Evolutionary conservation across 1,284 basidiomycete genomes (phyloP).

Genomic region (Exobasidium rhododendri): DNA sequence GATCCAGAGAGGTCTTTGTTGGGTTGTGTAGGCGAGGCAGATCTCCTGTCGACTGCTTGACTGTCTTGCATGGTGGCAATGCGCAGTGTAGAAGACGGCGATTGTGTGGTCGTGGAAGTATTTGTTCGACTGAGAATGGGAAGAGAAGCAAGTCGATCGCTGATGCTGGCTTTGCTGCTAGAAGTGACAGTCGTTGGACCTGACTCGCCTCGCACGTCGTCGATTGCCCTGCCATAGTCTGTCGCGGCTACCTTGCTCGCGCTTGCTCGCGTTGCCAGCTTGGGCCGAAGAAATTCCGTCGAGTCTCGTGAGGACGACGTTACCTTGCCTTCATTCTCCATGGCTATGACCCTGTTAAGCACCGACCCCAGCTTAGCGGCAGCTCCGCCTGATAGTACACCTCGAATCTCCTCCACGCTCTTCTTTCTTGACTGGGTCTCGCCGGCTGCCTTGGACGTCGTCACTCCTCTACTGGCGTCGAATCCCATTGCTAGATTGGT

Average conservation of each 20-base stretch:
- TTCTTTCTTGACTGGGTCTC: neutral
- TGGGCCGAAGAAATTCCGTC: neutral
- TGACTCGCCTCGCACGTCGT: neutral
- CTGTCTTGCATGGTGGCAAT: neutral
- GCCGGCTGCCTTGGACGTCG: neutral
- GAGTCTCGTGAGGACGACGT: neutral
- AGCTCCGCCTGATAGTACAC: neutral
- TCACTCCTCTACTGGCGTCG: neutral
- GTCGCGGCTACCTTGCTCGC: neutral
- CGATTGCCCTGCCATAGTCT: neutral
- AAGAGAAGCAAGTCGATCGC: conserved; percentile 57
- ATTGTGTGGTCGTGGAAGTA: neutral
- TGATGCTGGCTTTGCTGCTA: conserved; percentile 12
- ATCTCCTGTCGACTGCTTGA: neutral
- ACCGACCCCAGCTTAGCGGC: neutral
- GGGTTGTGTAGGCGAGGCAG: neutral
- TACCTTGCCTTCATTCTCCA: neutral
- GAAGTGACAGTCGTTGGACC: neutral
- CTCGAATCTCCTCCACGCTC: neutral
- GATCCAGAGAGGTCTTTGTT: neutral
- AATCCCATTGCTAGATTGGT: conserved; percentile 1
- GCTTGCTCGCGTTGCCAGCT: neutral
- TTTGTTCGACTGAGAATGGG: conserved; percentile 57
- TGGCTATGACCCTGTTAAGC: neutral
- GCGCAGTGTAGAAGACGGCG: neutral